A percentile compares a stretch with the other conserved stretches of the same genome.
phyloP scores from a whole-genome alignment of 345 rosid genomes.

The Ceriops zippeliana region DNA sequence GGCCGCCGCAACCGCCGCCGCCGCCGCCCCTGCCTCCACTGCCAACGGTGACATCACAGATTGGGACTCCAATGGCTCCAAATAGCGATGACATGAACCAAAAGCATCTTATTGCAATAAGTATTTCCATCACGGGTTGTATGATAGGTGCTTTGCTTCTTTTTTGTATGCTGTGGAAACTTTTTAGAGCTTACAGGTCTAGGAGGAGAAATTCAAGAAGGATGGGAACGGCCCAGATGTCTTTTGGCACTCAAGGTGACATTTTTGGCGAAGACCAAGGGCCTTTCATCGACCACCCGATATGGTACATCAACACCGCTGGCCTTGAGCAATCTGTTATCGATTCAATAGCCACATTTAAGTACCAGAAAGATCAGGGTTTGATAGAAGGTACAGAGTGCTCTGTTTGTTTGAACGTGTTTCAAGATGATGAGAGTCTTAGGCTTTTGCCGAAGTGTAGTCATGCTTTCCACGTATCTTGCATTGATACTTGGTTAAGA shows the following conservation, averaged over 20 bases:
- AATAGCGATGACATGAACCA: not conserved
- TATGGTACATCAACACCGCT: constrained; percentile 57
- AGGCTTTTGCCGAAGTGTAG: constrained; percentile 75
- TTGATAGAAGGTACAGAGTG: constrained; percentile 70
- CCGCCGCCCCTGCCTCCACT: not conserved
- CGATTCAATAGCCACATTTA: constrained; percentile 52
- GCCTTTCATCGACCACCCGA: constrained; percentile 37
- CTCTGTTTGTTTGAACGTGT: constrained; percentile 79
- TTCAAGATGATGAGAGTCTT: constrained; percentile 56
- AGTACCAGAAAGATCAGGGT: constrained; percentile 46
- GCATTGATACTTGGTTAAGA: constrained; percentile 80
- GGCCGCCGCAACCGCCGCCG: not conserved
- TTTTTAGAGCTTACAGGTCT: constrained; percentile 1
- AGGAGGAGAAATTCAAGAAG: constrained; percentile 26
- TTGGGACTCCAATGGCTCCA: not conserved
- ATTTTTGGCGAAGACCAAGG: constrained; percentile 36
- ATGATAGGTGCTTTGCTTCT: constrained; percentile 24
- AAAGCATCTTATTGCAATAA: not conserved
- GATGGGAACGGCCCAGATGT: constrained; percentile 14
- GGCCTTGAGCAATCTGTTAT: constrained; percentile 64
- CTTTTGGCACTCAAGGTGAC: constrained; percentile 30
- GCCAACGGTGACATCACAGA: not conserved
- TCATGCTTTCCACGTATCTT: constrained; percentile 73
- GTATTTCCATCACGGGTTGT: constrained; percentile 6
- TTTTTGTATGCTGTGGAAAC: constrained; percentile 15